Evolutionary conservation across 495 filamentous ascomycete species (phyloP), one percentile per base, ranked within the genome.

Genomic region (Xylaria flabelliformis): DNA sequence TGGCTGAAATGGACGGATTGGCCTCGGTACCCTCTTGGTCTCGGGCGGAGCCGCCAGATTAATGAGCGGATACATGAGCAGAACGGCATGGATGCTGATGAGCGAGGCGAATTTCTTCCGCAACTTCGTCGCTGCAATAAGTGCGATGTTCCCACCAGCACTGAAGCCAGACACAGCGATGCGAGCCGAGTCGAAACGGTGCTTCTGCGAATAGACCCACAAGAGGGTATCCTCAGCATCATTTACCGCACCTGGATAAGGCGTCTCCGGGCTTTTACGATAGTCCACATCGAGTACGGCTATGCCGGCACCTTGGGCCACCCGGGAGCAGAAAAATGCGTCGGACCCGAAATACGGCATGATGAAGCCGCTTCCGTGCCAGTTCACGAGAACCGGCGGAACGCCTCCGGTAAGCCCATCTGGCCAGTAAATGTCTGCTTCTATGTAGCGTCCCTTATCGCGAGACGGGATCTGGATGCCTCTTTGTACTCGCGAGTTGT

Each of bases 281-380:
- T 74, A 74, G 53, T 74, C 73, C 17, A 58, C 73, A 19, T 74
- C 73, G 15, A 74, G 29, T 10, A 74, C 73, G 17, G 34, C 41
- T 50, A 72, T 66, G 62, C 73, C 62, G 12, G 68, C 55, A 5
- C 56, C 29, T 34, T n/a, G 73, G 4, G 68, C 73, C 0, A 64
- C 29, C 4, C 69, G 73, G 32, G 61, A 42, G 29, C 69, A 68
- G 19, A 72, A 74, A 10, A 74, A 29, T 2, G 59, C 51, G 36
- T 72, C 62, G 17, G 69, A 62, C 17, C 73, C 73, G 13, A 72
- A 29, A 26, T 58, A 26, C 36, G 62, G 51, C 6, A 67, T n/a
- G 42, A 74, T 68, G 63, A 74, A 74, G 39, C 73, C 73, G 39
- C 68, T 71, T 3, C 73, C 73, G 48, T 74, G 73, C 68, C 68